Base-by-base conservation (phyloP, 805 yeast species). In the Lipomyces sp. region DNA sequence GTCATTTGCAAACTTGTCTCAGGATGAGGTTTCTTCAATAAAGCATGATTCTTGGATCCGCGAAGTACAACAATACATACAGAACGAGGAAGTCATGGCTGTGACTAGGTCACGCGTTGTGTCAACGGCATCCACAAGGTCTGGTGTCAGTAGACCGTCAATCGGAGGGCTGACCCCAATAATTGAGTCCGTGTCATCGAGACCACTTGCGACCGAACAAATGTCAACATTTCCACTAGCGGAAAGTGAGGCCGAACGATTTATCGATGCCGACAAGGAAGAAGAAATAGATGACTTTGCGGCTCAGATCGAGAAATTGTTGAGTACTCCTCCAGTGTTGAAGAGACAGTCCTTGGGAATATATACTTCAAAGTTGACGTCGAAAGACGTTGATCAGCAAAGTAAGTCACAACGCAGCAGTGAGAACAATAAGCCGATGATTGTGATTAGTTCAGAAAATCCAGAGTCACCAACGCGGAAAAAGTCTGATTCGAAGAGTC, bases 321-420 rank as follows among this genome's bases (percentile, higher is more conserved):
- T 53, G 18, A 48, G 44, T 39, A 50, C 58, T 5, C 52, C 58
- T 18, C 58, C 58, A 4, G 55, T 53, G 4, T 40, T 49, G 32
- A 50, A 45, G 26, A 36, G 39, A n/a, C 21, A 40, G 26, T 28
- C 36, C 1, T 16, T 43, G 19, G n/a, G n/a, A n/a, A n/a, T n/a
- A n/a, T n/a, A n/a, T n/a, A n/a, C n/a, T n/a, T n/a, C n/a, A n/a
- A n/a, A n/a, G n/a, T n/a, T n/a, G n/a, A n/a, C n/a, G n/a, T n/a
- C n/a, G n/a, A n/a, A n/a, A n/a, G n/a, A n/a, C n/a, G n/a, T n/a
- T n/a, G n/a, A n/a, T n/a, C n/a, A n/a, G n/a, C n/a, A n/a, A n/a
- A n/a, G n/a, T n/a, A n/a, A n/a, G n/a, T n/a, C n/a, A n/a, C n/a
- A n/a, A n/a, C n/a, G n/a, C n/a, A n/a, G n/a, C n/a, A n/a, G n/a